These are phyloP conservation scores for Curvularia lunata DNA, from an alignment of 2,329 filamentous ascomycete genomes.

Conservation along the genomic window DNA sequence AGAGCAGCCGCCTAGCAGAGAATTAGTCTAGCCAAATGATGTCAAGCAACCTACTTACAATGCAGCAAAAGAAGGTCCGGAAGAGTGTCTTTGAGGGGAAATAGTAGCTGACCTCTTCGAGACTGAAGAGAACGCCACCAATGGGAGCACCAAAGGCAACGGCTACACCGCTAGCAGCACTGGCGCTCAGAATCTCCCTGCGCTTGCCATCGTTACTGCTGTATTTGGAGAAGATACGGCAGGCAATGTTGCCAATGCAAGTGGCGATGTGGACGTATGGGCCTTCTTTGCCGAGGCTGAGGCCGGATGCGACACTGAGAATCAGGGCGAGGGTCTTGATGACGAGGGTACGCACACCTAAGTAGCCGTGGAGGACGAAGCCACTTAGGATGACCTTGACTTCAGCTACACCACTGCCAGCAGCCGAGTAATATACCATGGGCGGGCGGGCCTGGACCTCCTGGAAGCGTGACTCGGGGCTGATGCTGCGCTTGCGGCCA, in stretches of 20 bases:
- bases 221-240: conserved; percentile 93
- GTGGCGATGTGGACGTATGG: conserved; percentile 98
- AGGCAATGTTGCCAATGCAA: conserved; percentile 93
- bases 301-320: conserved; percentile 86
- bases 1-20: conserved; percentile 69
- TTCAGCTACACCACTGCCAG: conserved; percentile 94
- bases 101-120: conserved; percentile 97
- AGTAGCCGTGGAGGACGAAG: conserved; percentile 94
- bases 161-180: conserved; percentile 87
- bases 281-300: conserved; percentile 93
- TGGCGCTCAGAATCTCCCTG: conserved; percentile 90
- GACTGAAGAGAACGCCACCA: conserved; percentile 87
- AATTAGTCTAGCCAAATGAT: conserved; percentile 18
- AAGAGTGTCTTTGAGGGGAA: conserved; percentile 98
- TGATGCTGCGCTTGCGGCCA: conserved; percentile 50
- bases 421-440: conserved; percentile 94
- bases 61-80: conserved; percentile 97
- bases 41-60: conserved; percentile 58
- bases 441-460: conserved; percentile 60
- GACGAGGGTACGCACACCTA: conserved; percentile 84
- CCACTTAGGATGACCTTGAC: conserved; percentile 98
- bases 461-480: conserved; percentile 50
- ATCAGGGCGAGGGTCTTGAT: conserved; percentile 85
- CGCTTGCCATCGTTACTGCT: conserved; percentile 92
- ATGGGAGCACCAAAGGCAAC: conserved; percentile 93